phyloP scores from a whole-genome alignment of 2,329 filamentous ascomycete species.

The Scorias spongiosa region DNA sequence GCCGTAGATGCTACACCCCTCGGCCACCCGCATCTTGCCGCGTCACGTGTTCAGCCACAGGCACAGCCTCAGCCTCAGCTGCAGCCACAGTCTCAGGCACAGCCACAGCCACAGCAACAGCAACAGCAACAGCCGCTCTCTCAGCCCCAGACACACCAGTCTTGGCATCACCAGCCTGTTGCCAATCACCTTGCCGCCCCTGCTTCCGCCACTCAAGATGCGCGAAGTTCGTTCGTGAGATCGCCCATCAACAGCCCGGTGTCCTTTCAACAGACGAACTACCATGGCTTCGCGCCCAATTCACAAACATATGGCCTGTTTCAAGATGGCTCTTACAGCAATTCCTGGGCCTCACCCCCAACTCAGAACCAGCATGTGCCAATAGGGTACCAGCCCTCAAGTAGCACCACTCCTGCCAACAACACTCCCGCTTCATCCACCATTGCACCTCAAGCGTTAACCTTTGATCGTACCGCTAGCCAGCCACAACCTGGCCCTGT shows the following conservation, averaged over 20 bases:
- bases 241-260: slow-evolving; percentile 1
- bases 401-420: not conserved
- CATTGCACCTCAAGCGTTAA: not conserved
- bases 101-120: slow-evolving; percentile 11
- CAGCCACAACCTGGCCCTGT: not conserved
- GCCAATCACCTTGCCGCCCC: not conserved
- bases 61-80: slow-evolving; percentile 9
- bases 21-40: slow-evolving; percentile 6
- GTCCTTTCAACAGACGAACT: slow-evolving; percentile 3
- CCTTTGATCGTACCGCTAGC: not conserved
- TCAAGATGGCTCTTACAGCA: slow-evolving; percentile 5
- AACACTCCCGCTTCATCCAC: not conserved
- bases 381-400: not conserved
- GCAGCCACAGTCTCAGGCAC: slow-evolving; percentile 8
- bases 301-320: slow-evolving; percentile 6
- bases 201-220: slow-evolving; percentile 9
- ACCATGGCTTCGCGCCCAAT: slow-evolving; percentile 4
- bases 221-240: slow-evolving; percentile 9
- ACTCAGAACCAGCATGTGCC: slow-evolving; percentile 12
- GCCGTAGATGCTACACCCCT: slow-evolving; percentile 13
- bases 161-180: not conserved
- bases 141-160: not conserved
- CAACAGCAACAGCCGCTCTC: slow-evolving; percentile 3
- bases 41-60: slow-evolving; percentile 15
- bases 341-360: slow-evolving; percentile 18